Conservation (phyloP, 345 rosid species). For the Geranium rotundifolium region DNA sequence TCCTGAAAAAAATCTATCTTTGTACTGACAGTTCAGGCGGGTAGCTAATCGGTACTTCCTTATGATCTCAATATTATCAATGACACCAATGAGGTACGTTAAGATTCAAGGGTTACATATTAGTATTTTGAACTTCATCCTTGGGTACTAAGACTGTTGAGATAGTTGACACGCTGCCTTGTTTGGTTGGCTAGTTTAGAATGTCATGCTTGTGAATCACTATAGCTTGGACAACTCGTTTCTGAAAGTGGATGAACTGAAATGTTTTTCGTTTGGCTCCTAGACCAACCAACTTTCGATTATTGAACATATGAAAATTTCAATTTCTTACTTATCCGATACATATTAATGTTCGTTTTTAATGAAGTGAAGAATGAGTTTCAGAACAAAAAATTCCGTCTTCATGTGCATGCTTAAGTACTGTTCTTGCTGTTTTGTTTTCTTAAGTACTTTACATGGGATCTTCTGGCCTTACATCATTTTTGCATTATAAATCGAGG, state of each 20-base stretch:
- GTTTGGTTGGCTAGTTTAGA: background rate
- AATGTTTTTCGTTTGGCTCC: too few relatives aligned
- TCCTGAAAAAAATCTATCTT: constrained; percentile 28
- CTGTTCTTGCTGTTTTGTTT: background rate
- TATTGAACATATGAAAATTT: background rate
- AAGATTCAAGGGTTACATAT: background rate
- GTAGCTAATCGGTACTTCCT: constrained; percentile 96
- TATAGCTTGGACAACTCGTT: background rate
- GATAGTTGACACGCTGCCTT: background rate
- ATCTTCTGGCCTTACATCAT: background rate
- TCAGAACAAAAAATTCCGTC: background rate
- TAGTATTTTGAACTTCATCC: background rate
- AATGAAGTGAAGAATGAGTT: background rate
- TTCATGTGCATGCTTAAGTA: background rate
- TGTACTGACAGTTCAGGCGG: constrained; percentile 90
- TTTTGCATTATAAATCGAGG: background rate
- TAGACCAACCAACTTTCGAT: too few relatives aligned
- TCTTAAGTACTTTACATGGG: background rate
- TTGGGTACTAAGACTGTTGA: background rate
- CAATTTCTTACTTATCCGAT: background rate
- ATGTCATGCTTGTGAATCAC: background rate
- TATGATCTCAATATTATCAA: constrained; percentile 82
- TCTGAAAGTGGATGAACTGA: background rate
- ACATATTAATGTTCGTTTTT: background rate
- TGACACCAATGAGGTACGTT: constrained; percentile 87